Percentiles rank a stretch among this genome's conserved stretches.
Evolutionary conservation across 139 green algal genomes (phyloP).

Genomic region (Chlorella sp.): DNA sequence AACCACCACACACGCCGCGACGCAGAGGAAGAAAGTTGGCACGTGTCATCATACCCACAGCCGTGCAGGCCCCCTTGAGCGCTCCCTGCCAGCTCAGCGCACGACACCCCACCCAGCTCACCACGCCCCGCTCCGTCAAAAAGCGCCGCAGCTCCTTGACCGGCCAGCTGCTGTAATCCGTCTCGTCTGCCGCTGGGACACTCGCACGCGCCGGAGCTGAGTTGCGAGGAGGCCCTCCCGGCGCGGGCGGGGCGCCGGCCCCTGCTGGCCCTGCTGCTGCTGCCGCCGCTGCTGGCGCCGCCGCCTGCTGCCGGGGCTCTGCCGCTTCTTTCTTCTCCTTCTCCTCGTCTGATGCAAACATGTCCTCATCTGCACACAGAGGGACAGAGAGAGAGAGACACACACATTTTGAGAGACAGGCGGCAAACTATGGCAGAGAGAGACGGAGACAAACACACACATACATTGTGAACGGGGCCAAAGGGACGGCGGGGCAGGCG

Average conservation of each 20-base stretch:
- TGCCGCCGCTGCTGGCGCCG: background rate
- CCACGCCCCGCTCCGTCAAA: constrained; percentile 60
- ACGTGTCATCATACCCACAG: background rate
- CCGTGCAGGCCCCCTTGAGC: background rate
- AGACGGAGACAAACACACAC: no score
- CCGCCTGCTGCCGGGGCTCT: background rate
- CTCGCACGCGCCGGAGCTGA: background rate
- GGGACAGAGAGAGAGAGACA: background rate
- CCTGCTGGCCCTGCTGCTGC: background rate
- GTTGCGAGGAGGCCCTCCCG: background rate
- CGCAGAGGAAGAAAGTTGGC: no score
- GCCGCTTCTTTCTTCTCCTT: background rate
- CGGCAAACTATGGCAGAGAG: no score
- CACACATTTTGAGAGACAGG: background rate
- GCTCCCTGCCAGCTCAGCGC: background rate
- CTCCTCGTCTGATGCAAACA: constrained; percentile 66
- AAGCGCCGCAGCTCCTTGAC: constrained; percentile 81
- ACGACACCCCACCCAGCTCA: background rate
- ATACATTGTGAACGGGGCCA: no score
- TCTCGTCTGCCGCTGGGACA: background rate
- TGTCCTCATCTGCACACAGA: constrained; percentile 62
- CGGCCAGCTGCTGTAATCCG: constrained; percentile 73
- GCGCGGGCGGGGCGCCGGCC: background rate
- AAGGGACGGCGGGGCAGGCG: no score
- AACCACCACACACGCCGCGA: no score